Conservation (phyloP, 768 basidiomycete genomes). For the Leccinum truebloodii region DNA sequence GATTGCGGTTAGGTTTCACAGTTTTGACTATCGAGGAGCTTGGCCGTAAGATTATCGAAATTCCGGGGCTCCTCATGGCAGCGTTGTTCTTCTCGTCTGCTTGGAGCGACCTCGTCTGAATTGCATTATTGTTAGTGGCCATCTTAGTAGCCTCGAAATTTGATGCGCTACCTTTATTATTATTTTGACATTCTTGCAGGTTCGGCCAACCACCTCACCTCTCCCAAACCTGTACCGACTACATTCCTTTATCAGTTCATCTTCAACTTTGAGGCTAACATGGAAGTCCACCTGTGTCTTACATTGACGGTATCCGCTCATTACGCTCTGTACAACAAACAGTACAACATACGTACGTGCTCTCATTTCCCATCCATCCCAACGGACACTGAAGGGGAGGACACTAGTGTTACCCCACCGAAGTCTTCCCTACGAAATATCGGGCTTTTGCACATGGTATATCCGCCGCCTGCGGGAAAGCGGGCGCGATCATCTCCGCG, state of each 20-base stretch:
- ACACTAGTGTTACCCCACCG: conserved; percentile 65
- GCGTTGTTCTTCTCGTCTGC: conserved; percentile 36
- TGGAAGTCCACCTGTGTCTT: conserved; percentile 22
- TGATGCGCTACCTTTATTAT: conserved; percentile 60
- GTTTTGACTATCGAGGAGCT: conserved; percentile 70
- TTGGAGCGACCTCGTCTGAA: not conserved
- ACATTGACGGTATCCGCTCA: conserved; percentile 1
- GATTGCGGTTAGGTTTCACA: conserved; percentile 46
- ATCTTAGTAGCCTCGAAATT: conserved; percentile 73
- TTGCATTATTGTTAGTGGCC: conserved; percentile 43
- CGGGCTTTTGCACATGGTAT: conserved; percentile 74
- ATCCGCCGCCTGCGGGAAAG: conserved; percentile 72
- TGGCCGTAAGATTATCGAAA: too few relatives aligned
- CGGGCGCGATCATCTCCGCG: conserved; percentile 75
- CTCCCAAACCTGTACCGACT: not conserved
- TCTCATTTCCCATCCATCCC: too few relatives aligned
- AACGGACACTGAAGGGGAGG: conserved; percentile 2
- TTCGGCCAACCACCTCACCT: conserved; percentile 15
- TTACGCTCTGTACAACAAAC: not conserved
- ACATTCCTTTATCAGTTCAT: conserved; percentile 49
- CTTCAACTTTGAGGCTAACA: conserved; percentile 81
- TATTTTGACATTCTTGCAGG: conserved; percentile 69
- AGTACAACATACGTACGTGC: conserved; percentile 54
- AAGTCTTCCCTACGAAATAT: conserved; percentile 75
- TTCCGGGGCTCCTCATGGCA: conserved; percentile 69